phyloP scores from a whole-genome alignment of 2,329 filamentous ascomycete species.

The Proliferodiscus dingleyae region DNA sequence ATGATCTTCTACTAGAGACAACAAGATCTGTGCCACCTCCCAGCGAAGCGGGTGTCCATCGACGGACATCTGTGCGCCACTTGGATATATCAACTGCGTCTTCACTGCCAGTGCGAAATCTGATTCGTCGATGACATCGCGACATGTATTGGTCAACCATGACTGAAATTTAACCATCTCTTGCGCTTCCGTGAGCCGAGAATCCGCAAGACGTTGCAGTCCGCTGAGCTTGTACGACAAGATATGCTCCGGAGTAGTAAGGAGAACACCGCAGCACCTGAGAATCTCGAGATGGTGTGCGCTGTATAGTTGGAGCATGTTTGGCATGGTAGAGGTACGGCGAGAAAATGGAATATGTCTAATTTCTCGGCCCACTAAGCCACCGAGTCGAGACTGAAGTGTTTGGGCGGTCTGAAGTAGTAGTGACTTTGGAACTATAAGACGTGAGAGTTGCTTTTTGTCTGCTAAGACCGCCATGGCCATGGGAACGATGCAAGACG shows the following conservation, averaged over 20 bases:
- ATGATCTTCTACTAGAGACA: conserved; percentile 30
- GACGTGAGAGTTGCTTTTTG: conserved; percentile 44
- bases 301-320: conserved; percentile 34
- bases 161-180: conserved; percentile 30
- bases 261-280: conserved; percentile 46
- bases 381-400: conserved; percentile 49
- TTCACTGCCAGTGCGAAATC: conserved; percentile 36
- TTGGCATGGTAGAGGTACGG: conserved; percentile 32
- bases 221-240: conserved; percentile 60
- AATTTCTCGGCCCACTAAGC: conserved; percentile 49
- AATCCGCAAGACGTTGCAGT: conserved; percentile 24
- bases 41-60: conserved; percentile 36
- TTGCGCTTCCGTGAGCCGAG: not conserved
- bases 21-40: conserved; percentile 27
- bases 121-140: conserved; percentile 51
- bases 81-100: conserved; percentile 39
- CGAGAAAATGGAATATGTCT: conserved; percentile 57
- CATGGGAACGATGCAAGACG: conserved; percentile 64
- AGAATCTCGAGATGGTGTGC: conserved; percentile 42
- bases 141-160: conserved; percentile 38
- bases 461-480: conserved; percentile 51
- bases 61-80: conserved; percentile 33
- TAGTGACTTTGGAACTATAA: conserved; percentile 58
- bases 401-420: conserved; percentile 56
- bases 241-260: conserved; percentile 60